These are phyloP conservation scores for Epichloe sylvatica DNA, from an alignment of 2,329 filamentous ascomycete genomes.

Conservation along the genomic window DNA sequence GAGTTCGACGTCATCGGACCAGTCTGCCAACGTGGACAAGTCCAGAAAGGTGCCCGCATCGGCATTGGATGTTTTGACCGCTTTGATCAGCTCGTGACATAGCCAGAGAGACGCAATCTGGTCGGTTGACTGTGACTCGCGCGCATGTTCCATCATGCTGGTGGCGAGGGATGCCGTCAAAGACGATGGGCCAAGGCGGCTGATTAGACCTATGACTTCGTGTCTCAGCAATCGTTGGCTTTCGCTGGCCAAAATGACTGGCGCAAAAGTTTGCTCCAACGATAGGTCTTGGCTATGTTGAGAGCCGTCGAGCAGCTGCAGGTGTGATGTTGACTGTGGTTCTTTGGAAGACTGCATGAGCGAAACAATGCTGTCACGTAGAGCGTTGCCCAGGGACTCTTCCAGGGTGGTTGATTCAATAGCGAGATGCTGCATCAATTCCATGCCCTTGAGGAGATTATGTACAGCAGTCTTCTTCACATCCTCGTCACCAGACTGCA, in stretches of 20 bases:
- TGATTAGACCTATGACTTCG: slow-evolving; percentile 44
- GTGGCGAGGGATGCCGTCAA: slow-evolving; percentile 46
- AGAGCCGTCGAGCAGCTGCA: slow-evolving; percentile 17
- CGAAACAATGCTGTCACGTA: slow-evolving; percentile 60
- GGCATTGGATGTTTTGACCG: slow-evolving; percentile 34
- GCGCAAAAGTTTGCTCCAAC: slow-evolving; percentile 32
- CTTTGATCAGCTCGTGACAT: slow-evolving; percentile 55
- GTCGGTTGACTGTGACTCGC: slow-evolving; percentile 40
- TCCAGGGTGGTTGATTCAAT: slow-evolving; percentile 54
- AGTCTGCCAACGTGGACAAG: slow-evolving; percentile 24
- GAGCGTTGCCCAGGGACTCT: slow-evolving; percentile 48
- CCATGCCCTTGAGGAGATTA: slow-evolving; percentile 62
- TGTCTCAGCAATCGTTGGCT: slow-evolving; percentile 49
- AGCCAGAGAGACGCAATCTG: slow-evolving; percentile 70
- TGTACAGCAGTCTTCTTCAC: slow-evolving; percentile 57
- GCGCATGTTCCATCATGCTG: slow-evolving; percentile 50
- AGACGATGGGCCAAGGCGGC: slow-evolving; percentile 40
- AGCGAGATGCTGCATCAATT: slow-evolving; percentile 48
- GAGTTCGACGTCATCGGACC: slow-evolving; percentile 28
- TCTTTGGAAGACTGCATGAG: slow-evolving; percentile 16
- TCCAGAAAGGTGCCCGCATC: slow-evolving; percentile 56
- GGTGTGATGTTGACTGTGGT: slow-evolving; percentile 9
- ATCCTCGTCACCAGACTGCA: slow-evolving; percentile 74
- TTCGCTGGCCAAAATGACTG: slow-evolving; percentile 48
- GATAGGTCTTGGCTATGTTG: slow-evolving; percentile 7